These are phyloP conservation scores for Bacidia rubella DNA, from an alignment of 495 filamentous ascomycete genomes.

Conservation along the genomic window DNA sequence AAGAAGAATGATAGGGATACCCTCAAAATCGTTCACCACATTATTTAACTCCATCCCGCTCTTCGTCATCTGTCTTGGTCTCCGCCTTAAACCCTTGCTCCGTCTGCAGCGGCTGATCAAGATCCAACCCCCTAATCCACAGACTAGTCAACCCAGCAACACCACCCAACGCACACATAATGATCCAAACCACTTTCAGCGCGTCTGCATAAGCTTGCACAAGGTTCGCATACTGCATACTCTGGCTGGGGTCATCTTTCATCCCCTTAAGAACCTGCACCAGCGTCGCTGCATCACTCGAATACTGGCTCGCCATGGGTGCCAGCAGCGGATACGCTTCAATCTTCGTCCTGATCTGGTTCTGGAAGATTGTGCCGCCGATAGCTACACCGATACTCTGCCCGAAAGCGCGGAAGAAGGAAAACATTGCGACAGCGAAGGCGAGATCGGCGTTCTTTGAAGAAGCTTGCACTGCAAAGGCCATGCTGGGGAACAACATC, in stretches of 20 bases:
- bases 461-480: constrained; percentile 37
- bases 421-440: constrained; percentile 43
- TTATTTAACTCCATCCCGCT: background rate
- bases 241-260: constrained; percentile 21
- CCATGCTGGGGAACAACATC: constrained; percentile 24
- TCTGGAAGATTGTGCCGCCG: constrained; percentile 45
- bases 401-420: constrained; percentile 43
- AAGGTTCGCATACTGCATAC: constrained; percentile 28
- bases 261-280: constrained; percentile 46
- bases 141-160: constrained; percentile 37
- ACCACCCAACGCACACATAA: constrained; percentile 38
- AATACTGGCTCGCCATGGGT: constrained; percentile 32
- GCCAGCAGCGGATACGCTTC: constrained; percentile 29
- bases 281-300: constrained; percentile 44
- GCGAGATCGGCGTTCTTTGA: constrained; percentile 34
- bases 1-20: background rate
- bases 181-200: constrained; percentile 43
- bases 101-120: constrained; percentile 36
- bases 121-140: constrained; percentile 38
- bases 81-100: constrained; percentile 32
- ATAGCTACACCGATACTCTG: constrained; percentile 47
- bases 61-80: constrained; percentile 3
- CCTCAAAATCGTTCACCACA: background rate
- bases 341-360: constrained; percentile 38
- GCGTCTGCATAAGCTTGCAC: constrained; percentile 42